These are phyloP conservation scores for Pseudogymnoascus sp. DNA, from an alignment of 2,329 filamentous ascomycete genomes.

Conservation along the genomic window DNA sequence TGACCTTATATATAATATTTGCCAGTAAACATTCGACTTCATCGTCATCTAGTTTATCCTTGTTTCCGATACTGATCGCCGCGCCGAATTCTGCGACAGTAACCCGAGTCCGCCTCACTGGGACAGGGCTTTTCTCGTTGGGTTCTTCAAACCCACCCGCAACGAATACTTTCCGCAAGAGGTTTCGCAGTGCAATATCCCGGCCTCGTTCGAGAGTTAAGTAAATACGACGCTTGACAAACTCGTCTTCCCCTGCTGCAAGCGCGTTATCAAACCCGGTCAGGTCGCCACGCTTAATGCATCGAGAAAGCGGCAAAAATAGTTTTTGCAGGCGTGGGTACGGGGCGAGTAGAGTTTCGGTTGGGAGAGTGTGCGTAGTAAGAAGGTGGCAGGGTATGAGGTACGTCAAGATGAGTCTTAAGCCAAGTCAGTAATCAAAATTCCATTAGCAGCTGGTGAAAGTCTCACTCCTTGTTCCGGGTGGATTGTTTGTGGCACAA, in stretches of 20 bases:
- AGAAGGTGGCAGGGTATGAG: conserved; percentile 89
- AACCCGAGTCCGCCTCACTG: conserved; percentile 66
- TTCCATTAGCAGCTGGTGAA: neutral
- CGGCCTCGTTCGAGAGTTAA: conserved; percentile 86
- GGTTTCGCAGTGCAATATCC: conserved; percentile 84
- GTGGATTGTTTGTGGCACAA: conserved; percentile 65
- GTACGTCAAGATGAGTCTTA: conserved; percentile 82
- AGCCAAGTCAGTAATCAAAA: conserved; percentile 4
- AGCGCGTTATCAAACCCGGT: conserved; percentile 77
- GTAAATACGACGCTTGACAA: conserved; percentile 89
- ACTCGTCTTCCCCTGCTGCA: conserved; percentile 76
- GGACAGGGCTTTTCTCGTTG: conserved; percentile 57
- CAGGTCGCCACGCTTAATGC: conserved; percentile 77
- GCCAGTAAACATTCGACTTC: conserved; percentile 93
- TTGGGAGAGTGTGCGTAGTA: conserved; percentile 79
- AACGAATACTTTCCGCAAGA: conserved; percentile 85
- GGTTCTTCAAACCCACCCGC: conserved; percentile 71
- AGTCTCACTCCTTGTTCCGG: conserved; percentile 69
- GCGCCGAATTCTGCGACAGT: conserved; percentile 77
- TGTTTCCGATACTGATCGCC: conserved; percentile 67
- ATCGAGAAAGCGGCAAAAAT: conserved; percentile 68
- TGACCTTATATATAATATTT: conserved; percentile 97
- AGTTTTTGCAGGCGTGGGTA: conserved; percentile 70
- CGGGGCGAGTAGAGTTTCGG: conserved; percentile 57
- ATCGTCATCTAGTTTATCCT: conserved; percentile 66